These are phyloP conservation scores for Hypoxylon sp. DNA, from an alignment of 2,329 filamentous ascomycete genomes.

Conservation along the genomic window DNA sequence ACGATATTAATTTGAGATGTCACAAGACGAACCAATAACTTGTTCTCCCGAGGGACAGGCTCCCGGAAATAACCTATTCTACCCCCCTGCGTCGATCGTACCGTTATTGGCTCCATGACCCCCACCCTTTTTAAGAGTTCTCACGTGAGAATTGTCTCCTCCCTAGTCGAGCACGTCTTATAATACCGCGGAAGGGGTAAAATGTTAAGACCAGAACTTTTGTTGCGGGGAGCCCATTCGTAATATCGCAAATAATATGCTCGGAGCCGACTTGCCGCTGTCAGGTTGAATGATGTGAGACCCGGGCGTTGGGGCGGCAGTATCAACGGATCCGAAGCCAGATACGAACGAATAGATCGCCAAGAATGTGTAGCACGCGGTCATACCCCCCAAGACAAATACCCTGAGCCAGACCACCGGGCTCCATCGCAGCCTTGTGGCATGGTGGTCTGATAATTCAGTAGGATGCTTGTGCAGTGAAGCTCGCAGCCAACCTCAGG, in stretches of 20 bases:
- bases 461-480: constrained; percentile 17
- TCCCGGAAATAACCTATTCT: constrained; percentile 38
- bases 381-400: constrained; percentile 24
- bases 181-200: constrained; percentile 17
- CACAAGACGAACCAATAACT: constrained; percentile 31
- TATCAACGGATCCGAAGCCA: constrained; percentile 5
- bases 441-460: constrained; percentile 32
- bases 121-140: constrained; percentile 37
- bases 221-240: constrained; percentile 5
- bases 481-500: constrained; percentile 8
- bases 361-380: constrained; percentile 28
- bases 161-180: constrained; percentile 28
- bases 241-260: constrained; percentile 1
- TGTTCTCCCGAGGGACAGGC: constrained; percentile 32
- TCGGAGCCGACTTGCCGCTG: constrained; percentile 10
- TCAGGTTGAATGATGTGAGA: constrained; percentile 18
- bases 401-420: constrained; percentile 37
- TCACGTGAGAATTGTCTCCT: constrained; percentile 40
- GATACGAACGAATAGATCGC: constrained; percentile 32
- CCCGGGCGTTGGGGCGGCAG: constrained; percentile 22
- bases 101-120: constrained; percentile 39
- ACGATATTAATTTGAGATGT: constrained; percentile 23
- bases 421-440: constrained; percentile 33
- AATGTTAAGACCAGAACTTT: constrained; percentile 5
- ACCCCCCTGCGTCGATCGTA: constrained; percentile 45